These are phyloP conservation scores for Spinellus fusiger DNA, from an alignment of 192 early-diverging fungal species.

Conservation along the genomic window DNA sequence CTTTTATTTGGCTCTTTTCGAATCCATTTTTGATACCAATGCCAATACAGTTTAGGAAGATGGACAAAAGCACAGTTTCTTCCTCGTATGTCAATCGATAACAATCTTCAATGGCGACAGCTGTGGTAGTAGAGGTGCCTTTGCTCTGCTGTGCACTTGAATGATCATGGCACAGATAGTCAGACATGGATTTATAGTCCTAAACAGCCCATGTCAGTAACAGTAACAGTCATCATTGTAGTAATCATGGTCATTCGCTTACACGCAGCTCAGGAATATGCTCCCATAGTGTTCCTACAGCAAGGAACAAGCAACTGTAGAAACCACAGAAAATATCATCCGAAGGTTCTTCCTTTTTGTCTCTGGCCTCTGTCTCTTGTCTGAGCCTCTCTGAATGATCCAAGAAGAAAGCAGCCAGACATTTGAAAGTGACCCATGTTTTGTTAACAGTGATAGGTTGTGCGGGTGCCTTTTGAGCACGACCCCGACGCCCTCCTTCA, in stretches of 20 bases:
- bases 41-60: slow-evolving; percentile 38
- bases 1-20: slow-evolving; percentile 2
- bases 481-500: background rate
- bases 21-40: slow-evolving; percentile 6
- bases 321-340: too few species aligned
- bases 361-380: background rate
- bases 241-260: background rate
- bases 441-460: slow-evolving; percentile 24
- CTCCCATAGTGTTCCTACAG: slow-evolving; percentile 17
- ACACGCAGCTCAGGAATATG: slow-evolving; percentile 6
- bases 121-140: background rate
- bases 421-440: slow-evolving; percentile 41
- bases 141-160: background rate
- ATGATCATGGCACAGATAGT: slow-evolving; percentile 38
- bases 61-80: slow-evolving; percentile 48
- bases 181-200: slow-evolving; percentile 45
- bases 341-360: background rate
- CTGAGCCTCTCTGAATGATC: slow-evolving; percentile 24
- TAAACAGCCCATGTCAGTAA: background rate
- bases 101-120: slow-evolving; percentile 20
- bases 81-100: slow-evolving; percentile 45
- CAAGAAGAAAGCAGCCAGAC: slow-evolving; percentile 38
- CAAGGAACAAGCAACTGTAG: too few species aligned
- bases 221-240: background rate
- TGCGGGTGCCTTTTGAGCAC: background rate